These are phyloP conservation scores for Phragmites australis DNA, from an alignment of 176 grass and related monocot species.

Conservation along the genomic window DNA sequence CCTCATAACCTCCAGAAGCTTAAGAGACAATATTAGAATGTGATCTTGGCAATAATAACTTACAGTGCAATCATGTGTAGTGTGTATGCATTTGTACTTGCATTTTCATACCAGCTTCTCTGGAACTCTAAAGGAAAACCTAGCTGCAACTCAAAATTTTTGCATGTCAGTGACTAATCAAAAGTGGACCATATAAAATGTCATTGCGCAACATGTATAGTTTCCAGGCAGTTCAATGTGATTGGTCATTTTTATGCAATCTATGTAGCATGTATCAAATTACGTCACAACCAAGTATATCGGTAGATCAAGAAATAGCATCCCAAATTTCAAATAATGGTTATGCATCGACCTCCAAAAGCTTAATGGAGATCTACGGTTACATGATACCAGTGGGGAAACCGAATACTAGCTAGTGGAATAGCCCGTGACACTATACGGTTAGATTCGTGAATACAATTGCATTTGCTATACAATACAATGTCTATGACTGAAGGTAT, in stretches of 20 bases:
- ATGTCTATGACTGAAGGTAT: not conserved
- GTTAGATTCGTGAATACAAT: not conserved
- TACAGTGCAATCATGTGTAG: constrained; percentile 19
- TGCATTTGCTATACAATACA: not conserved
- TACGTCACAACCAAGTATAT: constrained; percentile 1
- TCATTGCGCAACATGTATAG: constrained; percentile 4
- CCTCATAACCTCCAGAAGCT: constrained; percentile 24
- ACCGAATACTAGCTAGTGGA: constrained; percentile 2
- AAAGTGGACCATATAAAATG: constrained; percentile 6
- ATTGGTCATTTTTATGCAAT: not conserved
- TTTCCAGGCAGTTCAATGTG: not conserved
- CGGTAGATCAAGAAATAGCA: not conserved
- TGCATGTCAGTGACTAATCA: not conserved
- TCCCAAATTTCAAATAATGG: constrained; percentile 16
- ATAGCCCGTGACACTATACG: not conserved
- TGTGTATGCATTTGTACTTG: constrained; percentile 11
- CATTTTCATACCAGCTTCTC: constrained; percentile 24
- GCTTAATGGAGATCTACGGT: constrained; percentile 26
- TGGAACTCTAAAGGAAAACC: not conserved
- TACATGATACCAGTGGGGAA: constrained; percentile 12
- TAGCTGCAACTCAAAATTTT: not conserved
- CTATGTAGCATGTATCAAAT: not conserved
- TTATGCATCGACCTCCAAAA: not conserved
- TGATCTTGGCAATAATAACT: not conserved
- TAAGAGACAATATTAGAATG: constrained; percentile 33